Evolutionary conservation across 768 basidiomycete genomes (phyloP).

Genomic region (Lentinula aciculospora): DNA sequence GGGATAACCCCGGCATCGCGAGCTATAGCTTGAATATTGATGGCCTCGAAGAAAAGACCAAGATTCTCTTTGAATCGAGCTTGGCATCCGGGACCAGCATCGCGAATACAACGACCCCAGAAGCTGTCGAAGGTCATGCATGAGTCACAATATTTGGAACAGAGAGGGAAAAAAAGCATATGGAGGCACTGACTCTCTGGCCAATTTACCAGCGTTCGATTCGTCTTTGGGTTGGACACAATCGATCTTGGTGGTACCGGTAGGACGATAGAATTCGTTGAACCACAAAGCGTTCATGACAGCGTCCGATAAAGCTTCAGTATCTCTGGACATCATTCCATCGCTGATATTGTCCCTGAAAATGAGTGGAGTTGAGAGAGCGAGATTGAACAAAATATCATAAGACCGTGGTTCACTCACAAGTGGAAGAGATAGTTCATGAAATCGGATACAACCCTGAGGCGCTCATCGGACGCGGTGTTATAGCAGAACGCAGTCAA

Average conservation of each 20-base stretch:
- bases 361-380: conserved; percentile 5
- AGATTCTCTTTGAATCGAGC: conserved; percentile 69
- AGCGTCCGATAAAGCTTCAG: conserved; percentile 50
- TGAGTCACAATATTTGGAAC: neutral
- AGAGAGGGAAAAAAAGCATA: neutral
- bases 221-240: conserved; percentile 34
- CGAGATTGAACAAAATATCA: too few relatives aligned
- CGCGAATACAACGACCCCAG: conserved; percentile 58
- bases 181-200: conserved; percentile 54
- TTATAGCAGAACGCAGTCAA: conserved; percentile 64
- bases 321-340: conserved; percentile 65
- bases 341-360: conserved; percentile 70
- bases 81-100: conserved; percentile 51
- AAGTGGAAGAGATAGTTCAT: conserved; percentile 57
- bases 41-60: conserved; percentile 62
- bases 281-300: conserved; percentile 71
- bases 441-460: conserved; percentile 64
- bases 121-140: conserved; percentile 42
- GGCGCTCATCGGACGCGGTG: conserved; percentile 45
- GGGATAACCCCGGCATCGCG: conserved; percentile 50
- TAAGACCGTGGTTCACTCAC: conserved; percentile 24
- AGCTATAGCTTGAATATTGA: conserved; percentile 55
- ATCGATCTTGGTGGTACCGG: conserved; percentile 34
- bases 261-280: conserved; percentile 45
- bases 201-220: conserved; percentile 55